A percentile compares a stretch with the other conserved stretches of the same genome.
These are phyloP conservation scores for Scutellaria baicalensis DNA, from an alignment of 257 asterid genomes.

Conservation along the genomic window DNA sequence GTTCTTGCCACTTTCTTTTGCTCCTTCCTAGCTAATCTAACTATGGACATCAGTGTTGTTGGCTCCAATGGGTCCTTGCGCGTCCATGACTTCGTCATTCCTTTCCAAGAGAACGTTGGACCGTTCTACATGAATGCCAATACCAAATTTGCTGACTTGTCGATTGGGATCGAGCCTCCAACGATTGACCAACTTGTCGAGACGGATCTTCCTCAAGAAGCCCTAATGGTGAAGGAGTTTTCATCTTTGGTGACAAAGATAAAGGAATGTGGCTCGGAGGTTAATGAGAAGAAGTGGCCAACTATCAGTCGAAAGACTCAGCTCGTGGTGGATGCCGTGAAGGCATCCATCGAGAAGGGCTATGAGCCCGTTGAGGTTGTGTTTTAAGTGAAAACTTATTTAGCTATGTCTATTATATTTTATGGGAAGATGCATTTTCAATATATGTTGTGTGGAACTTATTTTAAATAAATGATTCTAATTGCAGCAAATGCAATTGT, in stretches of 20 bases:
- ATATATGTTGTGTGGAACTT: too few species aligned
- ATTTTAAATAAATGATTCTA: too few species aligned
- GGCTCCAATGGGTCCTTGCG: slow-evolving; percentile 55
- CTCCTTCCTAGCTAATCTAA: slow-evolving; percentile 44
- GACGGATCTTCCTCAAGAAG: slow-evolving; percentile 71
- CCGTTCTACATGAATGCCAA: slow-evolving; percentile 23
- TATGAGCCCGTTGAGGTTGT: slow-evolving; percentile 37
- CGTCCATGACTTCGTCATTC: slow-evolving; percentile 48
- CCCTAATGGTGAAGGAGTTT: slow-evolving; percentile 62
- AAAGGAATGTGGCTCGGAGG: slow-evolving; percentile 21
- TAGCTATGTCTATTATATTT: neutral
- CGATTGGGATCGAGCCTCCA: slow-evolving; percentile 28
- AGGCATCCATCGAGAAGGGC: slow-evolving; percentile 52
- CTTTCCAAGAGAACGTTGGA: slow-evolving; percentile 47
- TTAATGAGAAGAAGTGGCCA: slow-evolving; percentile 61
- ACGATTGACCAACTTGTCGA: slow-evolving; percentile 34
- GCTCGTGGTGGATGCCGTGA: slow-evolving; percentile 59
- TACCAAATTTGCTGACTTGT: slow-evolving; percentile 26
- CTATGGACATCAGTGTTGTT: slow-evolving; percentile 39
- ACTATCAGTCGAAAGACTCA: slow-evolving; percentile 58
- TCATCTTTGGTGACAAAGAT: slow-evolving; percentile 36
- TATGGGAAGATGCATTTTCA: too few species aligned
- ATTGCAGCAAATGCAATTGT: too few species aligned
- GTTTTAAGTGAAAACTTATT: neutral
- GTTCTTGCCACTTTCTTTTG: slow-evolving; percentile 45